Percentiles rank a stretch among this genome's conserved stretches.
Evolutionary conservation across 495 filamentous ascomycete genomes (phyloP).

Genomic region (Xylaria bambusicola): DNA sequence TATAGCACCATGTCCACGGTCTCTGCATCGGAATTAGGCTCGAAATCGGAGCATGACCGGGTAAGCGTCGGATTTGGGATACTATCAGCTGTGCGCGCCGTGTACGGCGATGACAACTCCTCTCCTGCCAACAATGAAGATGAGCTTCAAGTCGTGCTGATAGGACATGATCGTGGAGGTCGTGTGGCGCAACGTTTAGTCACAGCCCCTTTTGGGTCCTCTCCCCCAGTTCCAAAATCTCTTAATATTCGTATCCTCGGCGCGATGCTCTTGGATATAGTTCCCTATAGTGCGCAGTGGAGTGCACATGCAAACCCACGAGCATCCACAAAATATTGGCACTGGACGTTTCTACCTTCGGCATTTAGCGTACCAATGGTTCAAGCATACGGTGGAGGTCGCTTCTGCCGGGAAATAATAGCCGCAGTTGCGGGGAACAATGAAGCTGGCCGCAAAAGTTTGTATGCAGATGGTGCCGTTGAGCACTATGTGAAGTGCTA

Average conservation of each 20-base stretch:
- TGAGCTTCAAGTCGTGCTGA: constrained; percentile 29
- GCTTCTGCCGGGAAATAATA: constrained; percentile 37
- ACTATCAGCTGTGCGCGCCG: not conserved
- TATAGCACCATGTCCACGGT: constrained; percentile 31
- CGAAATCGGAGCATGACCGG: constrained; percentile 33
- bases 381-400: constrained; percentile 40
- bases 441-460: constrained; percentile 16
- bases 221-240: not conserved
- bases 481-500: constrained; percentile 46
- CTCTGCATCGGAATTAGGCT: not conserved
- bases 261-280: constrained; percentile 47
- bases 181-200: constrained; percentile 50
- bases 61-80: constrained; percentile 1
- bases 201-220: constrained; percentile 23
- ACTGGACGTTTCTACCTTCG: constrained; percentile 56
- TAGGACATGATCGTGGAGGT: constrained; percentile 53
- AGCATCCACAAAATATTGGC: constrained; percentile 39
- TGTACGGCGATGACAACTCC: not conserved
- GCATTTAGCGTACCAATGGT: constrained; percentile 49
- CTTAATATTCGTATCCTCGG: constrained; percentile 30
- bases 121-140: not conserved
- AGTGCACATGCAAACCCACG: constrained; percentile 28
- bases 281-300: constrained; percentile 50
- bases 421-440: constrained; percentile 32
- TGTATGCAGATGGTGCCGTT: constrained; percentile 26